These are phyloP conservation scores for Solanum aculeatissimum DNA, from an alignment of 305 asterid genomes.

Conservation along the genomic window DNA sequence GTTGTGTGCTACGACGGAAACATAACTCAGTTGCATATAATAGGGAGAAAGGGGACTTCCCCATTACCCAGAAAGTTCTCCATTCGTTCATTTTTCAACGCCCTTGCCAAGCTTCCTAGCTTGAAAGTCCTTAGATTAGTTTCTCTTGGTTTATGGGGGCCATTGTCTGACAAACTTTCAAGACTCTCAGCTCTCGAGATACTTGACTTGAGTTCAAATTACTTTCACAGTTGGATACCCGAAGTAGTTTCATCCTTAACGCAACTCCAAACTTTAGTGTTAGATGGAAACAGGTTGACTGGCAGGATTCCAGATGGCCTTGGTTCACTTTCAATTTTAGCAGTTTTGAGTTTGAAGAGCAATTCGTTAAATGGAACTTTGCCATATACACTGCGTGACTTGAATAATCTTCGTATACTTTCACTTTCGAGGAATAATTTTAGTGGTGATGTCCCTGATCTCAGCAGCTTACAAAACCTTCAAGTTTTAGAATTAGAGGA, in stretches of 20 bases:
- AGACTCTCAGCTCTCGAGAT: conserved; percentile 59
- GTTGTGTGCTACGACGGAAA: conserved; percentile 59
- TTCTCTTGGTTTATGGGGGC: conserved; percentile 86
- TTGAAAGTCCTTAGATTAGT: conserved; percentile 74
- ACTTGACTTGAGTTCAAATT: conserved; percentile 67
- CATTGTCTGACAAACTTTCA: conserved; percentile 32
- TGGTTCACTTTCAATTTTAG: conserved; percentile 43
- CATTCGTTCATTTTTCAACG: conserved; percentile 41
- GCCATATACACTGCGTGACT: conserved; percentile 43
- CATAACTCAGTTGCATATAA: conserved; percentile 76
- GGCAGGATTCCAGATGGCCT: conserved; percentile 45
- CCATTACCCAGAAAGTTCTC: conserved; percentile 55
- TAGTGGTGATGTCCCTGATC: conserved; percentile 72
- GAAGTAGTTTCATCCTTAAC: conserved; percentile 27
- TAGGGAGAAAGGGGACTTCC: conserved; percentile 26
- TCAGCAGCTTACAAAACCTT: conserved; percentile 49
- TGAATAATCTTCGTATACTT: conserved; percentile 57
- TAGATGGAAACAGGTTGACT: conserved; percentile 55
- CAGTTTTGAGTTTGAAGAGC: conserved; percentile 54
- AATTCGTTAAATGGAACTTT: conserved; percentile 47
- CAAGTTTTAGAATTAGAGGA: conserved; percentile 59
- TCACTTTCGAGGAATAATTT: conserved; percentile 56
- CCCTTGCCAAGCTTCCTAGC: conserved; percentile 44
- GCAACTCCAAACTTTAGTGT: conserved; percentile 51
- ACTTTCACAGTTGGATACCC: conserved; percentile 47